Percentiles rank a stretch among this genome's conserved stretches.
Conservation (phyloP, 2,329 filamentous ascomycete genomes). For the Aspergillus nomiae region DNA sequence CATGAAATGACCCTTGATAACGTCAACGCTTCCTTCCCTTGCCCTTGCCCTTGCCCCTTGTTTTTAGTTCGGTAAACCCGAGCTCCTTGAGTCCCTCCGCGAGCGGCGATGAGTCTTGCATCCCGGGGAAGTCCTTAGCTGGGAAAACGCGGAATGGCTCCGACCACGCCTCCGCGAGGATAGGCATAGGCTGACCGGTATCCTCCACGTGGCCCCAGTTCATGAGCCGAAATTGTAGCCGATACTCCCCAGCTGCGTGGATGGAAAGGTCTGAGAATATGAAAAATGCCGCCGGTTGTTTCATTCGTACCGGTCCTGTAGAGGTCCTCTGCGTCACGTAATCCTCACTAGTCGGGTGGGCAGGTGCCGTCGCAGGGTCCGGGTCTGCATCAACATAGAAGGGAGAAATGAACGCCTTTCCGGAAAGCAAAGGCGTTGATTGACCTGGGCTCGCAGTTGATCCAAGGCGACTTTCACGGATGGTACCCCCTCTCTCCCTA, state of each 20-base stretch:
- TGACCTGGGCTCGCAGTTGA: constrained; percentile 20
- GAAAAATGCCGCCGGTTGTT: constrained; percentile 46
- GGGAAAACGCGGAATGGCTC: constrained; percentile 45
- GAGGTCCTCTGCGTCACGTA: constrained; percentile 10
- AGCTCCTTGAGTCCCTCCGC: constrained; percentile 43
- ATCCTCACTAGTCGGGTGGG: constrained; percentile 34
- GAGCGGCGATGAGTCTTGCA: constrained; percentile 43
- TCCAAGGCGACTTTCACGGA: constrained; percentile 20
- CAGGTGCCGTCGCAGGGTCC: constrained; percentile 44
- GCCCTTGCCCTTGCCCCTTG: constrained; percentile 38
- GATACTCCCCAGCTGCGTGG: constrained; percentile 47
- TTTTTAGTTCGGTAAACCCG: constrained; percentile 45
- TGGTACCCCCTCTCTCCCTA: constrained; percentile 7
- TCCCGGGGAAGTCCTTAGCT: constrained; percentile 48
- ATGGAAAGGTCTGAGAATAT: constrained; percentile 52
- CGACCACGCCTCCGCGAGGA: constrained; percentile 44
- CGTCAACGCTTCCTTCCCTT: constrained; percentile 31
- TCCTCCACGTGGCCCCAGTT: constrained; percentile 40
- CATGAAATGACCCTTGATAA: not conserved
- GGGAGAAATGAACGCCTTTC: constrained; percentile 44
- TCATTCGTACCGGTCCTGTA: not conserved
- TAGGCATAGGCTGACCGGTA: constrained; percentile 38
- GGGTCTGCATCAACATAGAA: constrained; percentile 47
- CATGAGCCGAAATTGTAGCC: constrained; percentile 49
- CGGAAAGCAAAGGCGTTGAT: constrained; percentile 37